Evolutionary conservation across 2,329 filamentous ascomycete species (phyloP), one percentile per base, ranked within the genome.

Genomic region (Arthrobotrys conoides): DNA sequence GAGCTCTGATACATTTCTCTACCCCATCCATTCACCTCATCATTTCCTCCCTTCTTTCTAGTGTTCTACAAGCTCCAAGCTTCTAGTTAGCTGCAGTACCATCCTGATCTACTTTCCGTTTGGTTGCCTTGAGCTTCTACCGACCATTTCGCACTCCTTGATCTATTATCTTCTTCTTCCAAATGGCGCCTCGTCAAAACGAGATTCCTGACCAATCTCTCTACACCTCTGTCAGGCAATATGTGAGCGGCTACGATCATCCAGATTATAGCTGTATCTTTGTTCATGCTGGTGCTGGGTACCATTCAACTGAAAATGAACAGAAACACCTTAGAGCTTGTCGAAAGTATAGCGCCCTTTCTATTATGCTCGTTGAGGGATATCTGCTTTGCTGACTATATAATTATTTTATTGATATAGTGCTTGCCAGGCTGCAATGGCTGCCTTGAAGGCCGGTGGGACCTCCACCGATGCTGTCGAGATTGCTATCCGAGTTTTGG

Each of bases 221-320:
- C 5, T 78, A 78, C 63, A 78, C 75, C 6, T 65, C 68, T 12
- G 22, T 78, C 53, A 72, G 63, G 46, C 63, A 61, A 14, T 78
- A 78, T 33, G 8, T 5, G 12, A 57, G 49, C 16, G 75, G 75
- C 33, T 69, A 72, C 20, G 65, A 75, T 33, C 65, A 80, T 33
- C 68, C 69, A n/a, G 73, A 76, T 53, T 76, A 72, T 44, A 69
- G 63, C 72, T 94, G 93, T 76, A 95, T 99, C 66, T 98, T 97
- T 84, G 91, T 99, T 53, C 96, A 99, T 84, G 96, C 95, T 44
- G 96, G 96, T 38, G 96, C 96, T 16, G 96, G 96, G 3, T 99
- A 93, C 82, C 96, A 99, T 84, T 97, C 94, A 83, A 87, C 89
- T 24, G 89, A 92, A 77, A 98, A 98, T 83, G 94, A 99, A 84